A percentile compares a stretch with the other conserved stretches of the same genome.
These are phyloP conservation scores for Candida koratica DNA, from an alignment of 805 yeast species.

Conservation along the genomic window DNA sequence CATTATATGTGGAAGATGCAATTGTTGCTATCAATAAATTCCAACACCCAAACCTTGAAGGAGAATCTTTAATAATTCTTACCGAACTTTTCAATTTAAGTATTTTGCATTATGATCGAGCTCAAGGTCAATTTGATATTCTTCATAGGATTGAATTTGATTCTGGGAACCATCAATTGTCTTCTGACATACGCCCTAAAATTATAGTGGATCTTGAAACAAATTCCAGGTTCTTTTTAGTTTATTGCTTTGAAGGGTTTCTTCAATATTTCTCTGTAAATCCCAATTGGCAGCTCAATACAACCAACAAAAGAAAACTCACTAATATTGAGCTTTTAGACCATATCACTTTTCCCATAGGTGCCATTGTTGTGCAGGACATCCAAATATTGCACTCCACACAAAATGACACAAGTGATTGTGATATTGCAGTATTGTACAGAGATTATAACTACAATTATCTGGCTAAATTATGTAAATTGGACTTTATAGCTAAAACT, in stretches of 20 bases:
- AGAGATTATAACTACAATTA: slow-evolving; percentile 32
- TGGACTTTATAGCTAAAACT: slow-evolving; percentile 10
- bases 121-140: slow-evolving; percentile 8
- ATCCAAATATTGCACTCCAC: slow-evolving; percentile 9
- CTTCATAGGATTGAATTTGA: slow-evolving; percentile 14
- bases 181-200: slow-evolving; percentile 21
- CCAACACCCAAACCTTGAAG: slow-evolving; percentile 8
- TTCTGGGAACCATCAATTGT: slow-evolving; percentile 21
- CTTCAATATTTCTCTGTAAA: slow-evolving; percentile 15
- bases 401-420: not conserved
- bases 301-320: slow-evolving; percentile 9
- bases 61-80: slow-evolving; percentile 16
- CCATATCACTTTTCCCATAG: slow-evolving; percentile 11
- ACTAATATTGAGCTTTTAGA: slow-evolving; percentile 12
- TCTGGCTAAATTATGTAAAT: slow-evolving; percentile 28
- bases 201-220: slow-evolving; percentile 15
- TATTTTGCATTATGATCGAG: slow-evolving; percentile 12
- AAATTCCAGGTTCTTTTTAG: slow-evolving; percentile 15
- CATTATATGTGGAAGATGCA: slow-evolving; percentile 14
- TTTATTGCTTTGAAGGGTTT: slow-evolving; percentile 21
- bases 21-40: slow-evolving; percentile 14
- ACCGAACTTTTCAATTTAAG: slow-evolving; percentile 14
- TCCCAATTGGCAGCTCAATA: slow-evolving; percentile 11
- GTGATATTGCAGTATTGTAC: slow-evolving; percentile 21
- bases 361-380: slow-evolving; percentile 13